A percentile compares a stretch with the other conserved stretches of the same genome.
phyloP scores from a whole-genome alignment of 2,329 filamentous ascomycete genomes.

The Penicillium sp. region DNA sequence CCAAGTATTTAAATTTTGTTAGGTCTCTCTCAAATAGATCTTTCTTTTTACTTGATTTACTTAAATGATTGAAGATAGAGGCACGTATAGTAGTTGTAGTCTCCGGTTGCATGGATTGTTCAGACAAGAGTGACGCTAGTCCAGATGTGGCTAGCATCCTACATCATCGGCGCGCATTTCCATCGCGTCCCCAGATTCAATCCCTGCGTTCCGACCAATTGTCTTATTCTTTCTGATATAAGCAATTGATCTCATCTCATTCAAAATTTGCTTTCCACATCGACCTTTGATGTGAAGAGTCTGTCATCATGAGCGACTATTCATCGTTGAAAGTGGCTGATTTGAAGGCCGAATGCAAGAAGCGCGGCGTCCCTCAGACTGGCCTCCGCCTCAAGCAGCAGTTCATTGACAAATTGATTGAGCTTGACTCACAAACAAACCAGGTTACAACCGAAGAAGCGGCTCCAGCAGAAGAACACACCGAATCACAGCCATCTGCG shows the following conservation, averaged over 20 bases:
- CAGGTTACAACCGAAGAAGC: constrained; percentile 25
- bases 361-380: constrained; percentile 65
- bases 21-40: accelerated
- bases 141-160: constrained; percentile 13
- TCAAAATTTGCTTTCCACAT: background rate
- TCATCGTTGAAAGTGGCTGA: constrained; percentile 69
- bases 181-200: constrained; percentile 23
- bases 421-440: constrained; percentile 40
- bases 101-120: background rate
- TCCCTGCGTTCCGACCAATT: constrained; percentile 10
- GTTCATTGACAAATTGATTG: constrained; percentile 63
- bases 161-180: constrained; percentile 27
- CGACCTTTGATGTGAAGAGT: constrained; percentile 10
- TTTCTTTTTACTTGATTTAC: background rate
- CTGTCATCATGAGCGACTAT: constrained; percentile 52
- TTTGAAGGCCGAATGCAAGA: constrained; percentile 72
- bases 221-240: background rate
- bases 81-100: background rate
- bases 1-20: background rate
- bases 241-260: background rate
- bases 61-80: background rate
- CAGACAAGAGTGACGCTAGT: constrained; percentile 13
- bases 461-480: constrained; percentile 17
- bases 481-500: constrained; percentile 10
- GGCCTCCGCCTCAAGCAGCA: constrained; percentile 68